These are phyloP conservation scores for Paecilomyces variotii DNA, from an alignment of 2,329 filamentous ascomycete species.

Conservation along the genomic window DNA sequence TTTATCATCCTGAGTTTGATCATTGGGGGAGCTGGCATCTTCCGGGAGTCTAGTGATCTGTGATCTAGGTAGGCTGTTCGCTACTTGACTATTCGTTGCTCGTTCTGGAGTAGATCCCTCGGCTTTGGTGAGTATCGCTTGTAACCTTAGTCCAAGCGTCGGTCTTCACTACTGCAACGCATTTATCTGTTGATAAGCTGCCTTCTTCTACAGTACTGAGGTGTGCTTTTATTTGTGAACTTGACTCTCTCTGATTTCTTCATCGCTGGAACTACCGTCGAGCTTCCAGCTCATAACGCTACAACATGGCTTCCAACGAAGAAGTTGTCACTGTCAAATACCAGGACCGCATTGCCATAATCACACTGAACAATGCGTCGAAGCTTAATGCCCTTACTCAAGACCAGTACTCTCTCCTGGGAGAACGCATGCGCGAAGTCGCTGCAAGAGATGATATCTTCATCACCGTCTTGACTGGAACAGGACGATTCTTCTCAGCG, in stretches of 20 bases:
- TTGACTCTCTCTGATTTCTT: neutral
- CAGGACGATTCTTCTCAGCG: constrained; percentile 80
- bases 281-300: neutral
- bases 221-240: too few species aligned
- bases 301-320: constrained; percentile 16
- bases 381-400: constrained; percentile 80
- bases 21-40: neutral
- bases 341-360: constrained; percentile 64
- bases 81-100: too few species aligned
- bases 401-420: constrained; percentile 69
- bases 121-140: too few species aligned
- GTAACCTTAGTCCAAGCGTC: too few species aligned
- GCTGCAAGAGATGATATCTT: constrained; percentile 71
- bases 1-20: neutral
- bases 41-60: too few species aligned
- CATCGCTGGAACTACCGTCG: neutral
- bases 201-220: neutral
- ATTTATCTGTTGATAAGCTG: neutral
- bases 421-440: constrained; percentile 65
- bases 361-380: constrained; percentile 75
- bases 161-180: too few species aligned
- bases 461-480: constrained; percentile 77
- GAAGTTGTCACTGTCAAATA: constrained; percentile 53
- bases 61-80: too few species aligned
- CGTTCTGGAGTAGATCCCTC: too few species aligned